phyloP scores from a whole-genome alignment of 768 basidiomycete genomes.

The Dacryopinax spathularia region DNA sequence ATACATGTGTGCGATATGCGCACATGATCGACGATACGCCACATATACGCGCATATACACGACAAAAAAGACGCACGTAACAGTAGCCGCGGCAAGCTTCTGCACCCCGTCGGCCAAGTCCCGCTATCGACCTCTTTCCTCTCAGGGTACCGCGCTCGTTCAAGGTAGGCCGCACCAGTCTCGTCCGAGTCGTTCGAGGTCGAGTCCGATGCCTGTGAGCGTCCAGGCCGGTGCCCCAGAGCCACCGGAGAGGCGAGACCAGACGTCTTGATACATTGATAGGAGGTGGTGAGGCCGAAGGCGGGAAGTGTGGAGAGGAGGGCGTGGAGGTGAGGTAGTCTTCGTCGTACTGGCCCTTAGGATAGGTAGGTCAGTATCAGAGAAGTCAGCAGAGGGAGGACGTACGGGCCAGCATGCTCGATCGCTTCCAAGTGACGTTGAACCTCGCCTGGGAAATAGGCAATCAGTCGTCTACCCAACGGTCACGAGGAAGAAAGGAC shows the following conservation, averaged over 20 bases:
- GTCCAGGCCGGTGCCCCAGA: slow-evolving; percentile 98
- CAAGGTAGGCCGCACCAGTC: slow-evolving; percentile 74
- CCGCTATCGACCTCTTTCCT: slow-evolving; percentile 66
- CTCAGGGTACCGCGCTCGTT: slow-evolving; percentile 62
- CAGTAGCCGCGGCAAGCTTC: slow-evolving; percentile 78
- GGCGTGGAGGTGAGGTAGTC: slow-evolving; percentile 65
- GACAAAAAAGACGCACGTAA: slow-evolving; percentile 39
- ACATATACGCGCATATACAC: too few relatives aligned
- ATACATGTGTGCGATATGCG: too few relatives aligned
- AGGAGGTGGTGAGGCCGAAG: slow-evolving; percentile 60
- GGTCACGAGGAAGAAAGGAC: too few relatives aligned
- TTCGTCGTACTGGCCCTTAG: slow-evolving; percentile 61
- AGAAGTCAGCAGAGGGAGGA: too few relatives aligned
- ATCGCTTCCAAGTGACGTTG: too few relatives aligned
- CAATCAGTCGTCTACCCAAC: too few relatives aligned
- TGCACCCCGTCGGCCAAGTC: slow-evolving; percentile 89
- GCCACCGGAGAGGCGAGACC: slow-evolving; percentile 87
- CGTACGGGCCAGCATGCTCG: too few relatives aligned
- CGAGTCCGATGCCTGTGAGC: slow-evolving; percentile 70
- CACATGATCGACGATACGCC: too few relatives aligned
- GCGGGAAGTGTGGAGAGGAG: slow-evolving; percentile 55
- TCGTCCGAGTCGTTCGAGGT: slow-evolving; percentile 62
- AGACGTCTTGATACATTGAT: slow-evolving; percentile 85
- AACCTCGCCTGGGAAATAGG: too few relatives aligned
- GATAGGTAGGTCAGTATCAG: slow-evolving; percentile 5